These are phyloP conservation scores for Entomortierella lignicola DNA, from an alignment of 192 early-diverging fungal genomes.

Conservation along the genomic window DNA sequence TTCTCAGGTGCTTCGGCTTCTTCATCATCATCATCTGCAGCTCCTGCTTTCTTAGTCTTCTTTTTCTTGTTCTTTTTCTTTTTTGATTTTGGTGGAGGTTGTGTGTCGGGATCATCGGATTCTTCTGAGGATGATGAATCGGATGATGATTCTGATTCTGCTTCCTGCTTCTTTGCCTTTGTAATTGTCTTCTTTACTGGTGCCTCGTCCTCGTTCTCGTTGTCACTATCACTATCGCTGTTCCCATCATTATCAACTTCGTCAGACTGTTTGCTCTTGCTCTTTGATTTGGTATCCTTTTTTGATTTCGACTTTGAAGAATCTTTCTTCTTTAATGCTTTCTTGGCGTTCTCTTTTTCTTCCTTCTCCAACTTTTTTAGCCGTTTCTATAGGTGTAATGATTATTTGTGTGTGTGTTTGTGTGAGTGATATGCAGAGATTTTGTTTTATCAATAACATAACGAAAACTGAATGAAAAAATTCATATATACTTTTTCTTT, in stretches of 20 bases:
- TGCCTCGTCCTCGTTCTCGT: slow-evolving; percentile 52
- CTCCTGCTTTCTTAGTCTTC: slow-evolving; percentile 51
- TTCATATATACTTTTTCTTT: slow-evolving; percentile 34
- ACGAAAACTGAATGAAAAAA: not conserved
- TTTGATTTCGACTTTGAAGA: slow-evolving; percentile 9
- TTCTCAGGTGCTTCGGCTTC: slow-evolving; percentile 30
- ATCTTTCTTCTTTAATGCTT: slow-evolving; percentile 20
- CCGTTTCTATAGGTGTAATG: slow-evolving; percentile 36
- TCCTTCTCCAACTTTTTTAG: slow-evolving; percentile 42
- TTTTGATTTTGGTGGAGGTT: slow-evolving; percentile 56
- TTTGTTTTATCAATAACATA: not conserved
- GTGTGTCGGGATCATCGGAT: slow-evolving; percentile 43
- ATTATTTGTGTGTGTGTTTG: not conserved
- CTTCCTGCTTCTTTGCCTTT: not conserved
- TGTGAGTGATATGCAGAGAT: not conserved
- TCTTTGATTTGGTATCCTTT: slow-evolving; percentile 21
- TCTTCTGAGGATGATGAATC: slow-evolving; percentile 52
- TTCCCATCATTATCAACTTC: no score
- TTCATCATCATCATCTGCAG: slow-evolving; percentile 37
- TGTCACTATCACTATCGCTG: slow-evolving; percentile 3
- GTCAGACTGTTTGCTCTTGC: not conserved
- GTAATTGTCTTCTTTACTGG: slow-evolving; percentile 50
- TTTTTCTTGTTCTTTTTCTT: slow-evolving; percentile 58
- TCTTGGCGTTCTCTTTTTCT: slow-evolving; percentile 15
- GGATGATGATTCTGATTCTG: slow-evolving; percentile 36